Percentiles rank a stretch among this genome's conserved stretches.
Conservation (phyloP, 805 yeast genomes). For the Kodamaea kaohsiungensis region DNA sequence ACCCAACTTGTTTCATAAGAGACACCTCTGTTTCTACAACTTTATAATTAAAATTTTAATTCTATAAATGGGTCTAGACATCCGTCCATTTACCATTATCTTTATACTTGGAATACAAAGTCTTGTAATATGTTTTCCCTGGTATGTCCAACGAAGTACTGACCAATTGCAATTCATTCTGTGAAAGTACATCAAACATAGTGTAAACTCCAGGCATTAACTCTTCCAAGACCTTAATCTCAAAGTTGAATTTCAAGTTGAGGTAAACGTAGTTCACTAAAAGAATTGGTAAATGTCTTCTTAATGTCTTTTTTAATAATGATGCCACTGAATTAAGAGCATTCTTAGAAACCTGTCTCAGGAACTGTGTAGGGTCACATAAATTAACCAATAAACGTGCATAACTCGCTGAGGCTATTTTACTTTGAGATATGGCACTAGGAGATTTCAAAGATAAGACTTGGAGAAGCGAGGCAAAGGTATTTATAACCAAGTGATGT, state of each 20-base stretch:
- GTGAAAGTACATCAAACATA: constrained; percentile 69
- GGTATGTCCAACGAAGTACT: constrained; percentile 67
- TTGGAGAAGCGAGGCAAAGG: constrained; percentile 53
- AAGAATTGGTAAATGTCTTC: constrained; percentile 63
- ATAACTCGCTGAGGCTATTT: constrained; percentile 46
- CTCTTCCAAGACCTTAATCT: constrained; percentile 45
- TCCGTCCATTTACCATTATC: constrained; percentile 82
- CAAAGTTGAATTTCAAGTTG: constrained; percentile 52
- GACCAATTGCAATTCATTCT: constrained; percentile 60
- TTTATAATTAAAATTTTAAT: no score
- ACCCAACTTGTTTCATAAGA: no score
- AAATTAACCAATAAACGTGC: constrained; percentile 63
- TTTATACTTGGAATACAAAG: constrained; percentile 70
- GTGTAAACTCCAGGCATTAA: constrained; percentile 58
- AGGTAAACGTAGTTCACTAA: constrained; percentile 58
- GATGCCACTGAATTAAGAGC: constrained; percentile 57
- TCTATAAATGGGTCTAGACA: background rate
- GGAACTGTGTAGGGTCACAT: constrained; percentile 63
- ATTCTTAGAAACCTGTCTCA: constrained; percentile 27
- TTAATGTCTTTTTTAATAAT: constrained; percentile 56
- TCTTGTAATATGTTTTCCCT: constrained; percentile 66
- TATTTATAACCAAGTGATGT: constrained; percentile 61
- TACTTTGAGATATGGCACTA: constrained; percentile 19
- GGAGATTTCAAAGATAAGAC: constrained; percentile 35
- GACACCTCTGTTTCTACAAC: background rate